Evolutionary conservation across 2,329 filamentous ascomycete species (phyloP), one percentile per base, ranked within the genome.

Genomic region (Colletotrichum eleusines): DNA sequence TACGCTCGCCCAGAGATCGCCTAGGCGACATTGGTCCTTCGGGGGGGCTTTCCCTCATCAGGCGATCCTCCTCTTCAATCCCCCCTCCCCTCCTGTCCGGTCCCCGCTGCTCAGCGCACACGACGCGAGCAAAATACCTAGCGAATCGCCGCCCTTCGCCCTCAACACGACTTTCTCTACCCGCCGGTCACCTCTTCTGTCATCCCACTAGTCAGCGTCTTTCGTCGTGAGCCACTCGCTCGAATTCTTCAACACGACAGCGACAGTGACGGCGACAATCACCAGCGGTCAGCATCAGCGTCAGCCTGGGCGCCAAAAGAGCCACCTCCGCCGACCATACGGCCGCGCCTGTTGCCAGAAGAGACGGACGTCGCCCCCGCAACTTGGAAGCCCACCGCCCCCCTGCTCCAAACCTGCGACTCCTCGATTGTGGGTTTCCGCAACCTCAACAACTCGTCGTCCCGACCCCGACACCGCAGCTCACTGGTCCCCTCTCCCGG

Each of bases 331-430:
- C 53, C 54, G 60, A 69, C 44, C 28, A 68, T 48, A 69, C 46
- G 40, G 40, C 51, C 42, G 26, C 58, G 51, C 69, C 53, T 55
- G 61, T 55, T 46, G 46, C 53, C 46, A 68, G 58, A 62, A 57
- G 61, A 66, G 61, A 61, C 59, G 59, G 68, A 68, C 68, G 58
- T 57, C 57, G 57, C 57, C 68, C 68, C 68, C 68, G 61, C 53
- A 65, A 60, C 33, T 46, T 50, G 35, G 31, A 61, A 57, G 54
- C 54, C 54, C 54, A 57, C 33, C 33, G 51, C 53, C 66, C 70
- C n/a, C 66, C 70, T 61, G 67, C 70, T 70, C 50, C 66, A 65
- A 60, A 66, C 57, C 66, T 70, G 70, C 70, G 63, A 66, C 70
- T 66, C 62, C 70, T 72, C 51, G 68, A 66, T 63, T 72, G 67